Percentiles rank a stretch among this genome's conserved stretches.
phyloP scores from a whole-genome alignment of 306 rosid genomes.

The Dryas octopetala region DNA sequence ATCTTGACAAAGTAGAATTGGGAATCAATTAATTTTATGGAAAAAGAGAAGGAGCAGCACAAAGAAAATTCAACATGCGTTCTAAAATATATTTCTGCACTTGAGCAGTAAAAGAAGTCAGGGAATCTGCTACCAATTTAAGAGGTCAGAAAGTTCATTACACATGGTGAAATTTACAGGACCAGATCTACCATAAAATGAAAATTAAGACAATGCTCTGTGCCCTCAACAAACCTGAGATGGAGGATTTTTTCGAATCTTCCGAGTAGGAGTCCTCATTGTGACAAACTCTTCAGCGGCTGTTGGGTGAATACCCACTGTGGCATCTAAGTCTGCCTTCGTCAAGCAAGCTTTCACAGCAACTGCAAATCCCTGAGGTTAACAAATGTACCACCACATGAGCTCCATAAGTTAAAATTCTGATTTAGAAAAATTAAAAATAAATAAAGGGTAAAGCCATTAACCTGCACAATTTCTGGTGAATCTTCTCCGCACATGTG shows the following conservation, averaged over 20 bases:
- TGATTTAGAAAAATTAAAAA: not conserved
- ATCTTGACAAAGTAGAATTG: too few species aligned
- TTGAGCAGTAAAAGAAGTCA: not conserved
- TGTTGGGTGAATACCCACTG: conserved; percentile 92
- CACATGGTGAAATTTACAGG: not conserved
- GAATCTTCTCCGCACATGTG: conserved; percentile 98
- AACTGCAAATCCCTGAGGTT: conserved; percentile 86
- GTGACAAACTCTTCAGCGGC: conserved; percentile 96
- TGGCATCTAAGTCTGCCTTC: conserved; percentile 86
- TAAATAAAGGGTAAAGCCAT: conserved; percentile 26
- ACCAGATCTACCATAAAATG: not conserved
- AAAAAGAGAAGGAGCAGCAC: too few species aligned
- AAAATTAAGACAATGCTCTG: conserved; percentile 2
- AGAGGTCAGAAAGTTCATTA: not conserved
- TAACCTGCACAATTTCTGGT: conserved; percentile 89
- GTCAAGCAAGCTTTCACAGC: conserved; percentile 93
- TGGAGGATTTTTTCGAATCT: conserved; percentile 51
- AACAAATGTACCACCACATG: conserved; percentile 21
- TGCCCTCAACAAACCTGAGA: conserved; percentile 56
- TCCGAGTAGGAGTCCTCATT: conserved; percentile 83
- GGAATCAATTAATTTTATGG: too few species aligned
- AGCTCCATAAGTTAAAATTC: conserved; percentile 2
- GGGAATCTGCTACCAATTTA: not conserved
- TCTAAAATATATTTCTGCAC: not conserved
- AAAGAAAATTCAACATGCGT: too few species aligned